Evolutionary conservation across 371 early-diverging fungal species (phyloP).

Genomic region (Blyttiomyces sp.): DNA sequence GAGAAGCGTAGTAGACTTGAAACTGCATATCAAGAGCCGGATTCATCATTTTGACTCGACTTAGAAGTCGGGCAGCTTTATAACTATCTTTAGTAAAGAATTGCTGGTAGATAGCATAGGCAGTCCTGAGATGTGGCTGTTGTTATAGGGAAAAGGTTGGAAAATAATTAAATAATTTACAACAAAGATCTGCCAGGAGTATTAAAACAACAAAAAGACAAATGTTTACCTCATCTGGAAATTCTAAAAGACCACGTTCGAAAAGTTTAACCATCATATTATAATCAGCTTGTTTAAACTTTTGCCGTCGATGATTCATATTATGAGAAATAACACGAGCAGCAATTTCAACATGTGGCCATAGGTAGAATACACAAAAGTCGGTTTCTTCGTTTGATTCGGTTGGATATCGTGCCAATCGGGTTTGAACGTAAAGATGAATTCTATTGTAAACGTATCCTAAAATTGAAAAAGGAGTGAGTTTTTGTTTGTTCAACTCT

Average conservation of each 20-base stretch:
- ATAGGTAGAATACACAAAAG: slow-evolving; percentile 3
- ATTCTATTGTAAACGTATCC: no score
- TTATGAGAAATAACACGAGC: slow-evolving; percentile 4
- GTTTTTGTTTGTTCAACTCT: no score
- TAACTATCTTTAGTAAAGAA: neutral
- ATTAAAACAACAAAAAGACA: no score
- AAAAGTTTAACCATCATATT: slow-evolving; percentile 4
- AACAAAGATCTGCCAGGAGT: no score
- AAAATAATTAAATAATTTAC: no score
- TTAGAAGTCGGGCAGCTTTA: neutral
- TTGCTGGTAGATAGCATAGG: neutral
- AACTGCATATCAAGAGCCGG: slow-evolving; percentile 14
- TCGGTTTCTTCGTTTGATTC: neutral
- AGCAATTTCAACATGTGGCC: slow-evolving; percentile 22
- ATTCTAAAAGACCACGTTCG: slow-evolving; percentile 9
- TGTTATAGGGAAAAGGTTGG: neutral
- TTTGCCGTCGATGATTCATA: slow-evolving; percentile 9
- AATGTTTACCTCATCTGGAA: slow-evolving; percentile 12
- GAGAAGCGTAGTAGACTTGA: slow-evolving; percentile 12
- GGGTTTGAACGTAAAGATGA: no score
- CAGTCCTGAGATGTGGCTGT: neutral
- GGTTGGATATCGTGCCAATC: no score
- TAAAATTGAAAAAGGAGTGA: no score
- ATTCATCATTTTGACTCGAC: neutral
- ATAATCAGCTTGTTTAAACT: neutral